Percentiles rank a stretch among this genome's conserved stretches.
phyloP scores from a whole-genome alignment of 192 early-diverging fungal species.

The Jimgerdemannia flammicorona region DNA sequence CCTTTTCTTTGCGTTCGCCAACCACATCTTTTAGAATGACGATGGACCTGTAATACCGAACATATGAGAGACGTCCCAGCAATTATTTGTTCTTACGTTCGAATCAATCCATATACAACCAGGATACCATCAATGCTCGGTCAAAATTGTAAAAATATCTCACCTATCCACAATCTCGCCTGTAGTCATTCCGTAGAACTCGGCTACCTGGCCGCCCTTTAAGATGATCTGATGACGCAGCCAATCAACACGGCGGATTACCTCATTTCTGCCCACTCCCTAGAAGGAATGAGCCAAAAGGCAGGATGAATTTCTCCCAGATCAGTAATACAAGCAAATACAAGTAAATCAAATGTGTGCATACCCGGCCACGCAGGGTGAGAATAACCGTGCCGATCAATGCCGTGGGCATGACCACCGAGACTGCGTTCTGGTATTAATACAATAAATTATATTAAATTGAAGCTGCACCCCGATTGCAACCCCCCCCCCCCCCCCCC shows the following conservation, averaged over 20 bases:
- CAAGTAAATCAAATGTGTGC: slow-evolving; percentile 16
- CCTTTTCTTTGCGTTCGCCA: slow-evolving; percentile 66
- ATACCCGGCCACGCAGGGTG: slow-evolving; percentile 75
- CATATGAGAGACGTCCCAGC: not conserved
- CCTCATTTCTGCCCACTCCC: slow-evolving; percentile 58
- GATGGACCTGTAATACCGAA: slow-evolving; percentile 41
- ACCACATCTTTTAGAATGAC: slow-evolving; percentile 70
- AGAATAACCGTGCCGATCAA: slow-evolving; percentile 77
- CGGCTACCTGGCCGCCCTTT: slow-evolving; percentile 75
- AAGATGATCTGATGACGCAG: slow-evolving; percentile 54
- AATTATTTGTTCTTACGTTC: not conserved
- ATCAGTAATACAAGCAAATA: not conserved
- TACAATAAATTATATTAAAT: not conserved
- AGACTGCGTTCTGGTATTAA: slow-evolving; percentile 57
- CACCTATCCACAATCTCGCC: slow-evolving; percentile 72
- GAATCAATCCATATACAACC: not conserved
- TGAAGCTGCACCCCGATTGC: too few relatives aligned
- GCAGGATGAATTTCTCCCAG: too few relatives aligned
- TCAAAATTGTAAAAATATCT: not conserved
- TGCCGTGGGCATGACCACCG: slow-evolving; percentile 83
- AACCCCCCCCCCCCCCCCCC: not conserved
- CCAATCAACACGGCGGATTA: slow-evolving; percentile 78
- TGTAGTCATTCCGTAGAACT: slow-evolving; percentile 70
- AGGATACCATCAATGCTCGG: too few relatives aligned
- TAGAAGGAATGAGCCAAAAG: slow-evolving; percentile 11